These are phyloP conservation scores for Rhizopogon vinicolor DNA, from an alignment of 768 basidiomycete genomes.

Conservation along the genomic window DNA sequence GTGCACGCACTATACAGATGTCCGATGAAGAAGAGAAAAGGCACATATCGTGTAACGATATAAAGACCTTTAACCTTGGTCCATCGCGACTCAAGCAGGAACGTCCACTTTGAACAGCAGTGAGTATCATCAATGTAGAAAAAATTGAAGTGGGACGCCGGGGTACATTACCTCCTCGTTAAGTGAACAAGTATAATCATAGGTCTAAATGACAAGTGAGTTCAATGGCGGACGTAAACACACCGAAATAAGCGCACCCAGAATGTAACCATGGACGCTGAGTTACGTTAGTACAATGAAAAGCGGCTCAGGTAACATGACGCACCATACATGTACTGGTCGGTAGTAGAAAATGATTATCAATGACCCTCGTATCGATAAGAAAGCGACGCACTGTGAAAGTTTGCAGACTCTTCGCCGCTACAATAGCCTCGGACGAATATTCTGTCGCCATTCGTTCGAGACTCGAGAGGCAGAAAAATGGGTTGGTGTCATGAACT, in stretches of 20 bases:
- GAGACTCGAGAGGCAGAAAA: neutral
- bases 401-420: neutral
- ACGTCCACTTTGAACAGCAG: neutral
- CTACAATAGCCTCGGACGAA: neutral
- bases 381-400: neutral
- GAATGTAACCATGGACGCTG: neutral
- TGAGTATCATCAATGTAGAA: no score
- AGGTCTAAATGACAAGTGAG: neutral
- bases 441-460: neutral
- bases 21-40: neutral
- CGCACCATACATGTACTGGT: neutral
- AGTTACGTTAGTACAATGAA: neutral
- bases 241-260: neutral
- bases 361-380: neutral
- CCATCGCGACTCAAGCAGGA: neutral
- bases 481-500: neutral
- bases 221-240: neutral
- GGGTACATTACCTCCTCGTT: neutral
- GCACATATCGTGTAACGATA: neutral
- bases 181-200: neutral
- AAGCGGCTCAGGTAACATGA: neutral
- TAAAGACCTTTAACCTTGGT: neutral
- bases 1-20: neutral
- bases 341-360: neutral
- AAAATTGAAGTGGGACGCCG: no score